Evolutionary conservation across 495 filamentous ascomycete genomes (phyloP).

Genomic region (Aspergillus bridgeri): DNA sequence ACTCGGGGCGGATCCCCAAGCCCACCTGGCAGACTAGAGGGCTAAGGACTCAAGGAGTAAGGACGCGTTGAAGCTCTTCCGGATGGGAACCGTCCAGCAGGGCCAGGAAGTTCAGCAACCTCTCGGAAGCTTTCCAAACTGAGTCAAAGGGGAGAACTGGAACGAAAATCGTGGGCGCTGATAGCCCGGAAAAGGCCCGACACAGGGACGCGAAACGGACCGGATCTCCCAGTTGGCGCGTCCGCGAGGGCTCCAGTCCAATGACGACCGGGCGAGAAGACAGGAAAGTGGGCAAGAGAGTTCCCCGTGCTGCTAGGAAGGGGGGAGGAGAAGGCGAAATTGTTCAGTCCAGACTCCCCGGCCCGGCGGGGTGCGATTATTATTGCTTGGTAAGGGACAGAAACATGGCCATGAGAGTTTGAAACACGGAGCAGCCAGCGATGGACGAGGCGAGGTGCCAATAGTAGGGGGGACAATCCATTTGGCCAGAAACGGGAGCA

Average conservation of each 20-base stretch:
- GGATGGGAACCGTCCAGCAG: slow-evolving; percentile 13
- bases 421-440: background rate
- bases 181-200: slow-evolving; percentile 6
- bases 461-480: no score
- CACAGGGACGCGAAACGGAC: background rate
- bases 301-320: slow-evolving; percentile 8
- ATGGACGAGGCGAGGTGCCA: background rate
- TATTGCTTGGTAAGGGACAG: slow-evolving; percentile 1
- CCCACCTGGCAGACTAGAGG: slow-evolving; percentile 11
- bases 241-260: slow-evolving; percentile 1
- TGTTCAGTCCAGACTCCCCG: background rate
- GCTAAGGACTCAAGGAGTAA: no score
- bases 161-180: background rate
- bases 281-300: background rate
- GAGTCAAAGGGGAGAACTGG: background rate
- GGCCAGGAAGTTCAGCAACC: no score
- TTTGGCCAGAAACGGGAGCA: background rate
- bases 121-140: slow-evolving; percentile 4
- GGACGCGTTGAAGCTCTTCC: slow-evolving; percentile 14
- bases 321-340: background rate
- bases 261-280: background rate
- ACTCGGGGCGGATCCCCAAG: slow-evolving; percentile 20
- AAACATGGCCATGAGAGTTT: background rate
- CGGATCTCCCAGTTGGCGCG: background rate
- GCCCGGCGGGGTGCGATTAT: background rate